Evolutionary conservation across 2,329 filamentous ascomycete species (phyloP).

Genomic region (Catunica adiposa): DNA sequence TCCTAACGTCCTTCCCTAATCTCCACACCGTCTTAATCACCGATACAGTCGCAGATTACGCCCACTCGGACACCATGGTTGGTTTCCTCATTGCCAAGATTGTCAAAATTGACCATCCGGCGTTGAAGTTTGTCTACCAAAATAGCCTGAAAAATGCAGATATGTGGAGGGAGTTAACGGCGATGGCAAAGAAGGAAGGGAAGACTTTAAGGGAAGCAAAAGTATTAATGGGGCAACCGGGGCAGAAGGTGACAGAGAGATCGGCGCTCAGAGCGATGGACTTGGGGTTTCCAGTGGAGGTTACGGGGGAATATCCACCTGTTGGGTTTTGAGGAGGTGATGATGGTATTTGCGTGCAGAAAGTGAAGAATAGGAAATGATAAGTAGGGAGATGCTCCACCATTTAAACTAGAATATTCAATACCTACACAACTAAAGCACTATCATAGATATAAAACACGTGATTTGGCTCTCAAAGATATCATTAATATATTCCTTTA

Average conservation of each 20-base stretch:
- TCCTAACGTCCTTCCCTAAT: constrained; percentile 16
- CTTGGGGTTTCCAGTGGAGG: neutral
- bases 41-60: constrained; percentile 6
- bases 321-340: neutral
- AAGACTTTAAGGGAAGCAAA: neutral
- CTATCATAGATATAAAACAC: too few species aligned
- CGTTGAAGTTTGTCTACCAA: constrained; percentile 2
- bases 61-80: neutral
- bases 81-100: neutral
- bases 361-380: too few species aligned
- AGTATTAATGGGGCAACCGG: neutral
- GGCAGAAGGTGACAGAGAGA: neutral
- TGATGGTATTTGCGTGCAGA: too few species aligned
- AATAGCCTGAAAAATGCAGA: neutral
- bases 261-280: neutral
- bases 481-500: too few species aligned
- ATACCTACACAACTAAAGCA: too few species aligned
- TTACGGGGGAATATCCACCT: neutral
- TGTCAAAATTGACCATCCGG: neutral
- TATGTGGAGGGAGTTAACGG: neutral
- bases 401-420: too few species aligned
- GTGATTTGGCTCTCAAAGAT: too few species aligned
- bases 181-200: neutral
- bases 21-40: constrained; percentile 15
- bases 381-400: too few species aligned